Percentiles rank a stretch among this genome's conserved stretches.
Conservation (phyloP, 352 stramenopile species). For the Globisporangium apiculatum region DNA sequence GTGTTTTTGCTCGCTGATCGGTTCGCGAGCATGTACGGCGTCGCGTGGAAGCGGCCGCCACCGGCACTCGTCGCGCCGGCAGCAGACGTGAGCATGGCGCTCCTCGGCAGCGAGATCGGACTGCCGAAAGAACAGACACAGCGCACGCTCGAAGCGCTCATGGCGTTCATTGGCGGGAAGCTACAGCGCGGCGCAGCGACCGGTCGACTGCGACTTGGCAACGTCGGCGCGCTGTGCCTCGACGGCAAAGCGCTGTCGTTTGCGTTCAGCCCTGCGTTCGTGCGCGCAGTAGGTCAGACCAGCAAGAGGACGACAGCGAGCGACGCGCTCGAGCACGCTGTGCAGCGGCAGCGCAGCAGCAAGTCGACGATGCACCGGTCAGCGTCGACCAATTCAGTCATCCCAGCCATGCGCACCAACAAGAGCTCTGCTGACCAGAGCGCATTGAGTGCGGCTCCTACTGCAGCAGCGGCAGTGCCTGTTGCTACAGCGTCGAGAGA, state of each 20-base stretch:
- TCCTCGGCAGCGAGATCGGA: conserved; percentile 29
- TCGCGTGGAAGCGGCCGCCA: conserved; percentile 32
- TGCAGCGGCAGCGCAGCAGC: background rate
- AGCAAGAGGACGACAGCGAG: conserved; percentile 4
- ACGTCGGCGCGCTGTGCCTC: conserved; percentile 31
- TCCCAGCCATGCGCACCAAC: background rate
- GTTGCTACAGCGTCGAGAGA: no score
- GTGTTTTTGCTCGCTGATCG: conserved; percentile 50
- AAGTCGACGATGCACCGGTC: conserved; percentile 4
- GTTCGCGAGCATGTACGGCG: conserved; percentile 31
- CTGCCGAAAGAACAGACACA: conserved; percentile 34
- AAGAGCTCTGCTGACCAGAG: background rate
- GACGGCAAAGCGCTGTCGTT: conserved; percentile 40
- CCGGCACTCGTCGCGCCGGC: conserved; percentile 34
- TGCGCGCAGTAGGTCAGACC: conserved; percentile 12
- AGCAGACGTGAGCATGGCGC: conserved; percentile 39
- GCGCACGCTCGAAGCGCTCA: conserved; percentile 34
- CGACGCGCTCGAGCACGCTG: background rate
- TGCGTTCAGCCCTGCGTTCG: conserved; percentile 32
- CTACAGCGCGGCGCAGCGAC: conserved; percentile 19
- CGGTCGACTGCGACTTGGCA: conserved; percentile 23
- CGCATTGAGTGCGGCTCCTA: background rate
- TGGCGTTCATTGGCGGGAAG: conserved; percentile 34
- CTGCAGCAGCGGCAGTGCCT: background rate
- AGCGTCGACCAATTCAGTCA: conserved; percentile 1